phyloP scores from a whole-genome alignment of 2,329 filamentous ascomycete genomes.

The Eurotiales sp. region DNA sequence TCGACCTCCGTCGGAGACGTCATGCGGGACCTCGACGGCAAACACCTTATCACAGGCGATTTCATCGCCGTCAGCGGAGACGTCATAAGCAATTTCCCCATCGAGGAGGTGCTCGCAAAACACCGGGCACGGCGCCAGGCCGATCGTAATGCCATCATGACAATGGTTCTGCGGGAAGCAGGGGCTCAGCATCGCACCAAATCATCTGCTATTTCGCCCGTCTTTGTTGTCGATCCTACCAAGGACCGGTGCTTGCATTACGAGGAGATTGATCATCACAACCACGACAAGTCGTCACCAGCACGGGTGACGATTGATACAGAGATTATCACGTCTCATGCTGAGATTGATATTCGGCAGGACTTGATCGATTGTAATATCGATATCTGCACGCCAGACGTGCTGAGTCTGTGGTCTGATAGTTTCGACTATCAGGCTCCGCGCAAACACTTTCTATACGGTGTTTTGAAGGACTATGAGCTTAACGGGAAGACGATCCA shows the following conservation, averaged over 20 bases:
- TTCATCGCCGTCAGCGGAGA: slow-evolving; percentile 93
- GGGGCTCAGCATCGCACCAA: slow-evolving; percentile 74
- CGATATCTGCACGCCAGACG: slow-evolving; percentile 95
- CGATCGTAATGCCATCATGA: slow-evolving; percentile 97
- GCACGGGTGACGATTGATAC: slow-evolving; percentile 67
- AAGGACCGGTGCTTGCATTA: slow-evolving; percentile 86
- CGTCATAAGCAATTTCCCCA: slow-evolving; percentile 79
- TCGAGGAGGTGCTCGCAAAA: slow-evolving; percentile 72
- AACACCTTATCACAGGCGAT: slow-evolving; percentile 79
- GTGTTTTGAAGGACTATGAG: slow-evolving; percentile 93
- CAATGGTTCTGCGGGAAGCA: slow-evolving; percentile 79
- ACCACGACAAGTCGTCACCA: slow-evolving; percentile 52
- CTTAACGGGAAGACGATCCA: slow-evolving; percentile 97
- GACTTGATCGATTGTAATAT: slow-evolving; percentile 93
- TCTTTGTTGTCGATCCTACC: slow-evolving; percentile 80
- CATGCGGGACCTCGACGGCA: slow-evolving; percentile 86
- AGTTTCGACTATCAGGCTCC: slow-evolving; percentile 96
- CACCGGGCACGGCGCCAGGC: slow-evolving; percentile 76
- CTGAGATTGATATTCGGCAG: slow-evolving; percentile 75
- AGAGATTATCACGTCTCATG: slow-evolving; percentile 67
- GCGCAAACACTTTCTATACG: slow-evolving; percentile 81
- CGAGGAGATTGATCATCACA: slow-evolving; percentile 74
- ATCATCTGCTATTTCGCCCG: slow-evolving; percentile 67
- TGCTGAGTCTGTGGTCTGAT: slow-evolving; percentile 91
- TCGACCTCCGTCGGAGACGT: slow-evolving; percentile 88